phyloP scores from a whole-genome alignment of 306 rosid genomes.

The Begonia masoniana region DNA sequence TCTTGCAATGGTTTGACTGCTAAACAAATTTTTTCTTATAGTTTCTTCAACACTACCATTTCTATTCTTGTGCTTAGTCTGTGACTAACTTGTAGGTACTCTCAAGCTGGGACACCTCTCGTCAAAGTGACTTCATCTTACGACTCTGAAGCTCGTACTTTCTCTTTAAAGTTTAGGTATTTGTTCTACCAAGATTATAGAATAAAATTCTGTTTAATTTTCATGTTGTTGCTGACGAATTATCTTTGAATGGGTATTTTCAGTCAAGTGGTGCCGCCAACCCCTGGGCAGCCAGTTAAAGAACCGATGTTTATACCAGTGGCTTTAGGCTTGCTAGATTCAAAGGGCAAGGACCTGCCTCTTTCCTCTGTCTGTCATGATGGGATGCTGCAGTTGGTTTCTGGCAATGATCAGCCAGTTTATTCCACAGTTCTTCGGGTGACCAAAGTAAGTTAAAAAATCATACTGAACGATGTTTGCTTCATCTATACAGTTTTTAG shows the following conservation, averaged over 20 bases:
- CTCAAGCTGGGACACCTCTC: slow-evolving; percentile 95
- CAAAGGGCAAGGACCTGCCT: slow-evolving; percentile 65
- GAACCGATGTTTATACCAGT: slow-evolving; percentile 90
- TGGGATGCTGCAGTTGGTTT: slow-evolving; percentile 46
- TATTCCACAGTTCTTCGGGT: slow-evolving; percentile 66
- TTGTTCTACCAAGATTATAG: neutral
- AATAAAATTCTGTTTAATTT: slow-evolving; percentile 6
- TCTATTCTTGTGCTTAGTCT: slow-evolving; percentile 5
- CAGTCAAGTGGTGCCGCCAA: slow-evolving; percentile 85
- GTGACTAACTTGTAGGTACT: slow-evolving; percentile 53
- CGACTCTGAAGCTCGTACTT: slow-evolving; percentile 54
- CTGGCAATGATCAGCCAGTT: slow-evolving; percentile 45
- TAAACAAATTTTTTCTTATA: slow-evolving; percentile 6
- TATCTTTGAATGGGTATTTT: slow-evolving; percentile 13
- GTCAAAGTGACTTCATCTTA: slow-evolving; percentile 68
- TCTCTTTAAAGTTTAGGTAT: slow-evolving; percentile 77
- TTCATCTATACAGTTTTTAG: slow-evolving; percentile 1
- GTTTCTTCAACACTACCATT: slow-evolving; percentile 3
- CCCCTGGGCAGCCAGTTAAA: slow-evolving; percentile 88
- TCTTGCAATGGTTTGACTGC: slow-evolving; percentile 50
- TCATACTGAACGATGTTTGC: slow-evolving; percentile 1
- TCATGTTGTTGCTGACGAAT: slow-evolving; percentile 11
- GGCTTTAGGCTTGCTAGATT: slow-evolving; percentile 68
- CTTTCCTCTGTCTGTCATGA: slow-evolving; percentile 57
- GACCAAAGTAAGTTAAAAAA: slow-evolving; percentile 52